Evolutionary conservation across 352 stramenopile species (phyloP).

Genomic region (Globisporangium nodosum): DNA sequence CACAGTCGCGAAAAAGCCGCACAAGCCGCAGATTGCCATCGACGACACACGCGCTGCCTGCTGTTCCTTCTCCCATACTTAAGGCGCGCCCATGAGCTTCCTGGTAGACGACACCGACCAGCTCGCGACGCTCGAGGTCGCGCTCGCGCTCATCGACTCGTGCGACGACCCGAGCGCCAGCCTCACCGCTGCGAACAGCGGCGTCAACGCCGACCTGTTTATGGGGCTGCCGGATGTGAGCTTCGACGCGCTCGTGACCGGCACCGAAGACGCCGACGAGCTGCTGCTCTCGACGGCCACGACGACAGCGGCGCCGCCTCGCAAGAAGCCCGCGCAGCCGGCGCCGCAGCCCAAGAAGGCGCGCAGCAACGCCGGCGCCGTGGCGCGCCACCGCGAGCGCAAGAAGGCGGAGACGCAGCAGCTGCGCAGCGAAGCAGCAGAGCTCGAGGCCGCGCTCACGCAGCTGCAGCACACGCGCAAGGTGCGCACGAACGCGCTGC

Average conservation of each 20-base stretch:
- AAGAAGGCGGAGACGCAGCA: slow-evolving; percentile 8
- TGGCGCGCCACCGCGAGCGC: slow-evolving; percentile 11
- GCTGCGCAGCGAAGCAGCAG: slow-evolving; percentile 5
- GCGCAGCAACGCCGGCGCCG: slow-evolving; percentile 10
- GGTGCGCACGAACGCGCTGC: neutral
- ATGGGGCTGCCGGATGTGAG: neutral
- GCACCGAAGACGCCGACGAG: neutral
- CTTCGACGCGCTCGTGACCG: neutral
- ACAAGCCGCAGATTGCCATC: no score
- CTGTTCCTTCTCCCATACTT: no score
- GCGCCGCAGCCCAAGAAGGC: neutral
- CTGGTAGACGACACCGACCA: slow-evolving; percentile 12
- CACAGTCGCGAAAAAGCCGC: no score
- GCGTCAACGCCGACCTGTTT: neutral
- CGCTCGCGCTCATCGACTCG: slow-evolving; percentile 18
- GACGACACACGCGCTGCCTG: neutral
- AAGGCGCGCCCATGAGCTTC: slow-evolving; percentile 9
- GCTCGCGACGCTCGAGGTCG: slow-evolving; percentile 15
- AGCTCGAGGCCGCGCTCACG: slow-evolving; percentile 9
- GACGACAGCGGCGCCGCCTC: no score
- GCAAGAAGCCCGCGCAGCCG: neutral
- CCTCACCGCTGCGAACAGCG: neutral
- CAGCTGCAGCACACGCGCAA: slow-evolving; percentile 3
- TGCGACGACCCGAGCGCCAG: slow-evolving; percentile 5
- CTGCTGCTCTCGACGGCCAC: neutral